These are phyloP conservation scores for Aspergillus thermomutatus DNA, from an alignment of 2,329 filamentous ascomycete species.

Conservation along the genomic window DNA sequence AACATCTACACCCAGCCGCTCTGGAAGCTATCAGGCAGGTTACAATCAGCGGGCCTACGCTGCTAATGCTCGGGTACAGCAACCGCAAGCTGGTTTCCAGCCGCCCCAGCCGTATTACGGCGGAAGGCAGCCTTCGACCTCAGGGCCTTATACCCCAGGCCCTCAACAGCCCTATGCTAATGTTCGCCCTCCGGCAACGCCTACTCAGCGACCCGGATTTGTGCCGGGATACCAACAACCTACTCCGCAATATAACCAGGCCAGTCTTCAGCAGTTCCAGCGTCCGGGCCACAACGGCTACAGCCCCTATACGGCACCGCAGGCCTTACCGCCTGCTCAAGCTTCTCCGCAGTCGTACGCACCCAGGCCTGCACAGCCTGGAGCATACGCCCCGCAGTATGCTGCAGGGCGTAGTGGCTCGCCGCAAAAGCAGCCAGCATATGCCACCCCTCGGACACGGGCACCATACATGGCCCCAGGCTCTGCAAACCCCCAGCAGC, in stretches of 20 bases:
- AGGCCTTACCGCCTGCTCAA: slow-evolving; percentile 27
- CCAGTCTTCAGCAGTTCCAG: slow-evolving; percentile 39
- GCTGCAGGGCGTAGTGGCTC: slow-evolving; percentile 27
- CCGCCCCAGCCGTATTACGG: slow-evolving; percentile 28
- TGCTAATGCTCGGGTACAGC: slow-evolving; percentile 27
- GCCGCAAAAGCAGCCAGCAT: slow-evolving; percentile 32
- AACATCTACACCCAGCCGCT: slow-evolving; percentile 33
- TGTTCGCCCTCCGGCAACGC: slow-evolving; percentile 33
- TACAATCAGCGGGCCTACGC: slow-evolving; percentile 35
- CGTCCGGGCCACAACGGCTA: slow-evolving; percentile 38
- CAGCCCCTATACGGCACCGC: slow-evolving; percentile 27
- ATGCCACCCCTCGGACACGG: slow-evolving; percentile 31
- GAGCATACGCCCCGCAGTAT: slow-evolving; percentile 26
- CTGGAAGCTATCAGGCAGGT: slow-evolving; percentile 28
- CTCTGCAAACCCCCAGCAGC: slow-evolving; percentile 27
- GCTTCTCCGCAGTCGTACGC: slow-evolving; percentile 35
- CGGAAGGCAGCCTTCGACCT: slow-evolving; percentile 28
- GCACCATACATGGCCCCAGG: slow-evolving; percentile 34
- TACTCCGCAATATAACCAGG: slow-evolving; percentile 32
- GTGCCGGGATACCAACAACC: slow-evolving; percentile 33
- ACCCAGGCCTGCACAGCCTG: slow-evolving; percentile 32
- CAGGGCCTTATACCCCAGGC: slow-evolving; percentile 32
- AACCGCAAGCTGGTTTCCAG: slow-evolving; percentile 26
- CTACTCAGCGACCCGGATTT: slow-evolving; percentile 36
- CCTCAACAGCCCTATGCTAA: slow-evolving; percentile 27